Percentiles rank a stretch among this genome's conserved stretches.
These are phyloP conservation scores for Boeremia exigua DNA, from an alignment of 2,329 filamentous ascomycete species.

Conservation along the genomic window DNA sequence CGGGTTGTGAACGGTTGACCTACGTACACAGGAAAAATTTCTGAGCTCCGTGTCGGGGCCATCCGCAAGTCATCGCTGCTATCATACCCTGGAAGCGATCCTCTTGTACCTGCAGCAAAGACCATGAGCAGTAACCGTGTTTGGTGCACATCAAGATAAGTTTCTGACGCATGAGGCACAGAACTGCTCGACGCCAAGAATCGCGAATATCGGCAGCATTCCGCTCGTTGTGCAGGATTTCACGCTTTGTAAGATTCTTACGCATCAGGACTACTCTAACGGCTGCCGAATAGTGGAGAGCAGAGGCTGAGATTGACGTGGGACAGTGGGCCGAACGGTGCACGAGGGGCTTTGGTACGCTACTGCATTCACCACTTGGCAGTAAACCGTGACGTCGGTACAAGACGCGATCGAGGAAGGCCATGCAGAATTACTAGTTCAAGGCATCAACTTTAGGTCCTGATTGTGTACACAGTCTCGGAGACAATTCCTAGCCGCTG, in stretches of 20 bases:
- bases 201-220: background rate
- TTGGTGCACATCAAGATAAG: background rate
- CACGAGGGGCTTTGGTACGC: constrained; percentile 2
- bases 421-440: too few species aligned
- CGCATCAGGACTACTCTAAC: background rate
- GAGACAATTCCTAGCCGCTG: too few species aligned
- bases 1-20: background rate
- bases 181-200: background rate
- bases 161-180: background rate
- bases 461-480: too few species aligned
- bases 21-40: too few species aligned
- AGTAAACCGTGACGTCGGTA: background rate
- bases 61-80: too few species aligned
- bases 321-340: constrained; percentile 7
- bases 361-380: constrained; percentile 4
- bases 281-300: background rate
- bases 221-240: constrained; percentile 10
- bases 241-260: background rate
- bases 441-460: background rate
- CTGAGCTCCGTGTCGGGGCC: too few species aligned
- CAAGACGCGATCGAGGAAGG: background rate
- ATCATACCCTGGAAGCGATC: too few species aligned
- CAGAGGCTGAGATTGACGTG: constrained; percentile 7
- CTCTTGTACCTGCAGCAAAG: background rate
- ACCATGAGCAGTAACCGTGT: background rate